A percentile compares a stretch with the other conserved stretches of the same genome.
Conservation (phyloP, 306 rosid genomes). For the Cucumis hystrix region DNA sequence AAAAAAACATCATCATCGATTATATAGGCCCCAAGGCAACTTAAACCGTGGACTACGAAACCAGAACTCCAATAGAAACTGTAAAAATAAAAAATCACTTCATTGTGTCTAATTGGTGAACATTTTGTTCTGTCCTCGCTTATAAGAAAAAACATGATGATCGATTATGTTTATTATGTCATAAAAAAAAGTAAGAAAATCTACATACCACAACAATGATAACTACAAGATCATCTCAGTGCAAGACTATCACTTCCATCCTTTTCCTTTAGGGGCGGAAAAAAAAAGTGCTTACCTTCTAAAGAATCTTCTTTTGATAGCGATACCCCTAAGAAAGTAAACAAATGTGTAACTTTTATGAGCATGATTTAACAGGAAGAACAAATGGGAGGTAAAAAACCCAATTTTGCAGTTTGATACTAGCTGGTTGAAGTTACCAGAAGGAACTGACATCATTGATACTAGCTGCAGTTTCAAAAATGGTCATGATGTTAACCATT, state of each 20-base stretch:
- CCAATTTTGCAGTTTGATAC: too few relatives aligned
- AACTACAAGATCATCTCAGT: slow-evolving; percentile 93
- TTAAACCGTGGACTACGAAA: background rate
- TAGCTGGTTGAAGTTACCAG: too few relatives aligned
- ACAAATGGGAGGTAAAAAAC: slow-evolving; percentile 4
- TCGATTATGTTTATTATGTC: too few relatives aligned
- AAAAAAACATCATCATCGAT: background rate
- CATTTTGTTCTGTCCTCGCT: too few relatives aligned
- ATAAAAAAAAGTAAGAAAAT: background rate
- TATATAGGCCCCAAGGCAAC: background rate
- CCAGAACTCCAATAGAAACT: background rate
- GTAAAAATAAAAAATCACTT: background rate
- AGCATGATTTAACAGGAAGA: slow-evolving; percentile 9
- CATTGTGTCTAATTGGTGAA: background rate
- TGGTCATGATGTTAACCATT: too few relatives aligned
- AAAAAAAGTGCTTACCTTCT: slow-evolving; percentile 38
- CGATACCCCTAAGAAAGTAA: slow-evolving; percentile 56
- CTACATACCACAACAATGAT: slow-evolving; percentile 75
- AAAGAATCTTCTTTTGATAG: slow-evolving; percentile 64
- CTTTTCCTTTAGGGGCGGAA: slow-evolving; percentile 32
- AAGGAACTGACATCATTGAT: too few relatives aligned
- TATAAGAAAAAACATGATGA: too few relatives aligned
- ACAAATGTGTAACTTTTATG: slow-evolving; percentile 18
- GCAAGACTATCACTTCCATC: slow-evolving; percentile 92
- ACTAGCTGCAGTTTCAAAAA: too few relatives aligned